phyloP scores from a whole-genome alignment of 2,329 filamentous ascomycete genomes.

The Clonostachys rhizophaga region DNA sequence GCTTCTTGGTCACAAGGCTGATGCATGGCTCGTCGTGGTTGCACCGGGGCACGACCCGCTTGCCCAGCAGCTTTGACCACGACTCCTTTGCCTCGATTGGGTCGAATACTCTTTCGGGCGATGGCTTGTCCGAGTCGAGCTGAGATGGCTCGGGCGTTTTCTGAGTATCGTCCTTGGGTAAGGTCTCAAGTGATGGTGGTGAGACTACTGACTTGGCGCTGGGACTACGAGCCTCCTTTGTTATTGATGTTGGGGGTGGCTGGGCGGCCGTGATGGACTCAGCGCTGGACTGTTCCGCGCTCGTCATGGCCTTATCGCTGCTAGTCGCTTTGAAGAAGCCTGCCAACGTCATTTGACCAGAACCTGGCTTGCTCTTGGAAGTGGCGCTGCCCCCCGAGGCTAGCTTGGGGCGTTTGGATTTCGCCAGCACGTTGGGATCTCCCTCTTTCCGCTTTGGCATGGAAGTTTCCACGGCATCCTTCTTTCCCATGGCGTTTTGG shows the following conservation, averaged over 20 bases:
- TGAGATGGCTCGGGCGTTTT: background rate
- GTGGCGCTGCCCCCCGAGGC: conserved; percentile 9
- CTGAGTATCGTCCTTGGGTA: background rate
- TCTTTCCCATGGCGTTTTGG: background rate
- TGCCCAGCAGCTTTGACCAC: conserved; percentile 81
- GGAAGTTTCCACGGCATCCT: background rate
- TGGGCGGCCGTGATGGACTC: background rate
- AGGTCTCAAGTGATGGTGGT: too few relatives aligned
- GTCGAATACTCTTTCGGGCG: conserved; percentile 49
- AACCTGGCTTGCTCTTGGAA: conserved; percentile 21
- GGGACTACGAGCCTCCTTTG: background rate
- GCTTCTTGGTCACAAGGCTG: conserved; percentile 79
- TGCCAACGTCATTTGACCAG: conserved; percentile 56
- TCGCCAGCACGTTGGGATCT: background rate
- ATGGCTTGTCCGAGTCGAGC: conserved; percentile 1
- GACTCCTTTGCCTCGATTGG: conserved; percentile 71
- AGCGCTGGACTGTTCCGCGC: background rate
- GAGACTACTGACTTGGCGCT: background rate
- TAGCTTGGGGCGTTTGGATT: conserved; percentile 17
- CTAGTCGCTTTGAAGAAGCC: conserved; percentile 66
- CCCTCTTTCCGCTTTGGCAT: background rate
- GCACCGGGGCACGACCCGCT: conserved; percentile 70
- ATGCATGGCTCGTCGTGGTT: conserved; percentile 89
- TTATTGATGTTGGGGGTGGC: background rate
- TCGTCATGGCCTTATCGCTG: background rate